Percentiles rank a stretch among this genome's conserved stretches.
Evolutionary conservation across 2,329 filamentous ascomycete species (phyloP).

Genomic region (Xylaria sp.): DNA sequence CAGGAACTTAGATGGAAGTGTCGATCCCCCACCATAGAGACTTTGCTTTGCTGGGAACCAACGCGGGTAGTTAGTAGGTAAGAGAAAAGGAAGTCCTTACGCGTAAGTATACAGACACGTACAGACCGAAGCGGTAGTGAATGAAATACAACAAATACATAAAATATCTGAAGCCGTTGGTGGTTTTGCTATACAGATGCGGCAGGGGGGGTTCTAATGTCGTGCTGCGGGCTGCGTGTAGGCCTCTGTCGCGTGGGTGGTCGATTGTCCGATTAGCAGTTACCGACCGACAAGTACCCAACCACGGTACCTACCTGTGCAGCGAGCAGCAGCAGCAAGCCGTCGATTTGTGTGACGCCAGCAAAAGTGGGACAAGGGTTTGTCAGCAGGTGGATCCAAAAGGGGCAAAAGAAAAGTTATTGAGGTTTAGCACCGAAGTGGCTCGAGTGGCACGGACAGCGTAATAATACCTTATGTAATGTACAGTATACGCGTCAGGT

Average conservation of each 20-base stretch:
- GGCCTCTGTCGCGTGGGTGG: constrained; percentile 25
- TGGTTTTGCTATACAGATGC: constrained; percentile 26
- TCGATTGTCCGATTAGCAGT: constrained; percentile 29
- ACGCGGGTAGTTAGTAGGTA: not conserved
- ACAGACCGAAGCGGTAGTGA: not conserved
- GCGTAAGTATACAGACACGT: not conserved
- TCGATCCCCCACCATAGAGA: constrained; percentile 30
- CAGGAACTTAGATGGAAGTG: not conserved
- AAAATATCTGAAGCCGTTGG: constrained; percentile 5
- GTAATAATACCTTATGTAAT: constrained; percentile 27
- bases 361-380: constrained; percentile 24
- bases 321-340: not conserved
- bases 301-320: not conserved
- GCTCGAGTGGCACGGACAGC: constrained; percentile 11
- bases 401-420: constrained; percentile 19
- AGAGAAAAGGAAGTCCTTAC: not conserved
- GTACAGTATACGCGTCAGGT: not conserved
- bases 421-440: constrained; percentile 16
- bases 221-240: constrained; percentile 34
- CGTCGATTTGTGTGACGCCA: constrained; percentile 20
- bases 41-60: not conserved
- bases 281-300: constrained; percentile 4
- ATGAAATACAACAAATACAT: not conserved
- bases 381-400: constrained; percentile 34
- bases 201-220: constrained; percentile 20